phyloP scores from a whole-genome alignment of 2,329 filamentous ascomycete species.

The Sclerotiophoma versabilis region DNA sequence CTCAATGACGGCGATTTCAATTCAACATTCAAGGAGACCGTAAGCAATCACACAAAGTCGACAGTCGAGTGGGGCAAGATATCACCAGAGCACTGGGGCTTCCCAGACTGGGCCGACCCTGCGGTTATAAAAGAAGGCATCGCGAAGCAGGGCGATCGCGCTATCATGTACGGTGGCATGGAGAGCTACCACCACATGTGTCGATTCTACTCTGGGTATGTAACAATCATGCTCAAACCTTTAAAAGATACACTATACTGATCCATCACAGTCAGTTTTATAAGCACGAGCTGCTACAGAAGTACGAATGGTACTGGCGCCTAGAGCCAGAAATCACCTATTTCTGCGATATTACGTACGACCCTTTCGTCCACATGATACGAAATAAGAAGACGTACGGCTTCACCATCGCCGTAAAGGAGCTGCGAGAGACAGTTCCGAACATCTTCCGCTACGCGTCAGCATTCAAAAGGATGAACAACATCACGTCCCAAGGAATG shows the following conservation, averaged over 20 bases:
- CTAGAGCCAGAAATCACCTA: conserved; percentile 99
- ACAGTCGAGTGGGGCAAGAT: conserved; percentile 94
- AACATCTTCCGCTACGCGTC: conserved; percentile 99
- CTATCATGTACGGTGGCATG: conserved; percentile 99
- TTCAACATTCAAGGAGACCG: conserved; percentile 85
- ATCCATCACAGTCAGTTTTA: conserved; percentile 78
- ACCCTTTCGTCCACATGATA: conserved; percentile 96
- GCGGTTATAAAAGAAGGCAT: conserved; percentile 96
- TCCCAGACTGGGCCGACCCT: conserved; percentile 92
- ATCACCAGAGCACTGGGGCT: conserved; percentile 90
- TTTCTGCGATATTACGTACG: conserved; percentile 99
- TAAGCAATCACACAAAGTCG: conserved; percentile 88
- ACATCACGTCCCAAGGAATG: conserved; percentile 86
- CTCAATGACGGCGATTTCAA: conserved; percentile 98
- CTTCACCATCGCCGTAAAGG: conserved; percentile 98
- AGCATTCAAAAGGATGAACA: conserved; percentile 92
- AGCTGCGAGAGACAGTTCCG: conserved; percentile 94
- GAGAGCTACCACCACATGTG: conserved; percentile 99
- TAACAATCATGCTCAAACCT: conserved; percentile 16
- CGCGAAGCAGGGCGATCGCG: conserved; percentile 92
- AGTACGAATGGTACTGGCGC: conserved; percentile 99
- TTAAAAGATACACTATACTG: conserved; percentile 9
- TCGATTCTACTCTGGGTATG: conserved; percentile 95
- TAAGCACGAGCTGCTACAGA: conserved; percentile 91
- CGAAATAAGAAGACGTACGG: conserved; percentile 96